Base-by-base conservation (phyloP, 306 rosid species). In the Dryas octopetala region DNA sequence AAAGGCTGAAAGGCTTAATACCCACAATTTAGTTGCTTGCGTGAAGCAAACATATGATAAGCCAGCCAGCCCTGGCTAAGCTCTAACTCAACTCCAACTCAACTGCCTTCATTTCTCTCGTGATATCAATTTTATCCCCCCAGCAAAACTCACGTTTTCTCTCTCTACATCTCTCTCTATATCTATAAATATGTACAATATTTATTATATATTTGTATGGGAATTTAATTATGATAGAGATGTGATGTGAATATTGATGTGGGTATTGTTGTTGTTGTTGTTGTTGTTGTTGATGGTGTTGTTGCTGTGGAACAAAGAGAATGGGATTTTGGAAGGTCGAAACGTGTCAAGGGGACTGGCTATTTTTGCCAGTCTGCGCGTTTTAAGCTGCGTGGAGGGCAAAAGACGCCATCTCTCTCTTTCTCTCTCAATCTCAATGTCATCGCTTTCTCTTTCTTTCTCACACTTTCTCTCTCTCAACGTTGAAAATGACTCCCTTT, bases 31-130 rank as follows among this genome's bases (percentile, higher is more conserved):
- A 86, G 88, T 83, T 83, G 84, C 70, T 94, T 90, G 98, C 97
- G 97, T 94, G 96, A 94, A 94, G 97, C 94, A 94, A 94, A 88
- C 94, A 89, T 83, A 86, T 78, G 87, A 91, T 87, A 85, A 86
- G 87, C 38, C 38, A 32, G 38, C 38, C 38, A 32, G 38, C 79
- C 86, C 86, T 82, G 75, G 74, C 62, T 48, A 32, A 23, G 38
- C 38, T 32, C 38, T 32, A 32, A 32, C 38, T 32, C 38, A 32
- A 32, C 38, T 32, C 38, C 38, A 32, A 32, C 38, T 32, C 38
- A 32, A 32, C 38, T 32, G 38, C 38, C 38, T 32, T 32, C 38
- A 32, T 32, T 32, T 2, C 38, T 32, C 38, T 32, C 38, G 38
- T 32, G 38, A 32, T 32, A 32, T 32, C 38, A 32, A 32, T 32